Evolutionary conservation across 441 rosid genomes (phyloP).

Genomic region (Eruca vesicaria): DNA sequence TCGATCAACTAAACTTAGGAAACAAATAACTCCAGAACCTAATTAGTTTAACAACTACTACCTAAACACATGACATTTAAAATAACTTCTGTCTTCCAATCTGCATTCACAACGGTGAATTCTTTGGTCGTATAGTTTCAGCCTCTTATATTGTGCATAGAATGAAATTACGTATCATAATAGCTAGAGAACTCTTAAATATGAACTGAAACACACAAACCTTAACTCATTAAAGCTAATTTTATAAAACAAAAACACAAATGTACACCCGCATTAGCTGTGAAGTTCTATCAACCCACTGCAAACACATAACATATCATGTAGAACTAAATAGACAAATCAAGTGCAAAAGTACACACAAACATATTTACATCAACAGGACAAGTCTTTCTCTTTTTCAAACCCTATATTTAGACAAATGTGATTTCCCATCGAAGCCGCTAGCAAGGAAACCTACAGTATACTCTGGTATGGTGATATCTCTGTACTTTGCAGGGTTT

Average conservation of each 20-base stretch:
- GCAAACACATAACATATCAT: neutral
- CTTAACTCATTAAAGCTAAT: neutral
- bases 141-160: no score
- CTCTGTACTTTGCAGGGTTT: conserved; percentile 42
- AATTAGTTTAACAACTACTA: neutral
- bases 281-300: neutral
- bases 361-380: neutral
- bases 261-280: neutral
- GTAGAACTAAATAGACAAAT: neutral
- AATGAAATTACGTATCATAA: no score
- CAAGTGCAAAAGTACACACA: neutral
- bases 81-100: neutral
- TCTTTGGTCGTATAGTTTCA: neutral
- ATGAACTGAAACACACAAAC: no score
- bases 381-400: neutral
- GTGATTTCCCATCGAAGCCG: neutral
- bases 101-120: neutral
- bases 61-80: neutral
- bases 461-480: conserved; percentile 26
- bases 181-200: no score
- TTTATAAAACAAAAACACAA: no score
- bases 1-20: neutral
- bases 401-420: conserved; percentile 13
- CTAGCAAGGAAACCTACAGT: neutral
- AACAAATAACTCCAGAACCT: neutral